Base-by-base conservation (phyloP, 2,329 filamentous ascomycete genomes). In the Aspergillus persii region DNA sequence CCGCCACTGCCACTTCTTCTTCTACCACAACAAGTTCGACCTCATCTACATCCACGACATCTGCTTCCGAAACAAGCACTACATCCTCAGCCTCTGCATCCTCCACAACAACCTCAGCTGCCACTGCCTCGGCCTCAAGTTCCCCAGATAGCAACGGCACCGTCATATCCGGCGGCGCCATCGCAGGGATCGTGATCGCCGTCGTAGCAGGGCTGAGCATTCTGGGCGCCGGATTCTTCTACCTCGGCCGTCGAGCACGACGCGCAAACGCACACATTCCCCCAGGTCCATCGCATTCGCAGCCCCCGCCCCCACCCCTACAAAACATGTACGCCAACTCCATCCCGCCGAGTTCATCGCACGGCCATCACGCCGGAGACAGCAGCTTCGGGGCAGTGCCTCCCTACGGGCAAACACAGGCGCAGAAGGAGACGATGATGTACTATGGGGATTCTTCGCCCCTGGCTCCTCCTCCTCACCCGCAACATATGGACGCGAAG, bases 171-270 rank as follows among this genome's bases (percentile, higher is more conserved):
- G 52, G 48, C 9, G 61, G 58, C 0, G 58, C 58, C 5, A 55
- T 63, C n/a, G 58, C 56, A 6, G 61, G 61, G 2, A 58, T 60
- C 8, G 61, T 63, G 1, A 46, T 63, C 12, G 61, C 53, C 4
- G 56, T 54, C 3, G 53, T 61, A 3, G 59, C 54, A 1, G 61
- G 39, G 2, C 6, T 61, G 8, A 54, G 33, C 3, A 41, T 57
- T 4, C 39, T 61, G 3, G 61, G 53, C 6, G 59, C 36, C 2
- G 33, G 55, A 4, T 61, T 61, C 46, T 63, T 61, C 18, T 61
- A 53, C 29, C 59, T 63, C 4, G 61, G 61, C 6, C 30, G 58
- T 2, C 55, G 61, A 15, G 44, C 26, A 11, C 44, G 44, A 47
- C 36, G n/a, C 52, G 50, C 1, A 51, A 49, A 41, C 46, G 44